Evolutionary conservation across 2,329 filamentous ascomycete genomes (phyloP).

Genomic region (Clarireedia homoeocarpa): DNA sequence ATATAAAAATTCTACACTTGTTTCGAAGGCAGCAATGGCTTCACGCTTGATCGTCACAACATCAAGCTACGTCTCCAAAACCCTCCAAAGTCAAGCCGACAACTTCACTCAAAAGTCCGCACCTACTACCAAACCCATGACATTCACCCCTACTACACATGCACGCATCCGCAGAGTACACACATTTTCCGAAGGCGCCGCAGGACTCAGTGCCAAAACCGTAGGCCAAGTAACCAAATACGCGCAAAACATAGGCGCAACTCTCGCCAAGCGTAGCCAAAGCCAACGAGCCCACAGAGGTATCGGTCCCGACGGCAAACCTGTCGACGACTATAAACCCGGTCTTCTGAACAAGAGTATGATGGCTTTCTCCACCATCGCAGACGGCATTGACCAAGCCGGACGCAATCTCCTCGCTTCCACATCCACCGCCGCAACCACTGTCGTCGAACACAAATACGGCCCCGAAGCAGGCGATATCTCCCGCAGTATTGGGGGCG

Average conservation of each 20-base stretch:
- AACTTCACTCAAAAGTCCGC: slow-evolving; percentile 73
- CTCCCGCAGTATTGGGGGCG: slow-evolving; percentile 67
- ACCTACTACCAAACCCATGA: slow-evolving; percentile 71
- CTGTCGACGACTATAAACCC: slow-evolving; percentile 63
- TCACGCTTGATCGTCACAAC: slow-evolving; percentile 89
- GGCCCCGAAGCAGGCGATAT: slow-evolving; percentile 77
- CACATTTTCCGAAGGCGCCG: slow-evolving; percentile 72
- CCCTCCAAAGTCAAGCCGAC: slow-evolving; percentile 69
- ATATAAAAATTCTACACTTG: slow-evolving; percentile 81
- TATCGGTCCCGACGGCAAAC: slow-evolving; percentile 61
- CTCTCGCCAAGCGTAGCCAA: slow-evolving; percentile 57
- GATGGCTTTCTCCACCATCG: slow-evolving; percentile 92
- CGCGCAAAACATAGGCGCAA: slow-evolving; percentile 84
- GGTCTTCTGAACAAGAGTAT: slow-evolving; percentile 90
- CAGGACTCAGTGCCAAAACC: slow-evolving; percentile 74
- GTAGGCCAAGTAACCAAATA: slow-evolving; percentile 76
- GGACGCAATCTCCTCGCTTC: slow-evolving; percentile 70
- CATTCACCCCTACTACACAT: slow-evolving; percentile 80
- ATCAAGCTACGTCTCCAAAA: slow-evolving; percentile 70
- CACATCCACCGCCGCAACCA: slow-evolving; percentile 70
- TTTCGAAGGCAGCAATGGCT: slow-evolving; percentile 78
- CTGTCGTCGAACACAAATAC: slow-evolving; percentile 83
- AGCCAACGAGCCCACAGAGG: slow-evolving; percentile 51
- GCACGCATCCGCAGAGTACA: slow-evolving; percentile 82
- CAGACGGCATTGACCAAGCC: slow-evolving; percentile 86